These are phyloP conservation scores for Colletotrichum melonis DNA, from an alignment of 2,329 filamentous ascomycete species.

Conservation along the genomic window DNA sequence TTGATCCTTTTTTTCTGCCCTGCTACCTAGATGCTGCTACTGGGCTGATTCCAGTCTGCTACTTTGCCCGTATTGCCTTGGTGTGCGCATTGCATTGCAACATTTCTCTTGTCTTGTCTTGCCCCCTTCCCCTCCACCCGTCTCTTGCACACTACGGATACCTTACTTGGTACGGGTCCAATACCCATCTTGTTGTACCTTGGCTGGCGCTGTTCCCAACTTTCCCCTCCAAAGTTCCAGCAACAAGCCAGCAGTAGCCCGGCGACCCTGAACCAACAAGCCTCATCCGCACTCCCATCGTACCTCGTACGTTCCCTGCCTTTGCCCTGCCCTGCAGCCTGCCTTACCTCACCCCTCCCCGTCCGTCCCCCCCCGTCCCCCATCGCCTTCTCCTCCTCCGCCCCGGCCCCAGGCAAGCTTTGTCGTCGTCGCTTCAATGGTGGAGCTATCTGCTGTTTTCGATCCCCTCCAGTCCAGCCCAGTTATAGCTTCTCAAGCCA, in stretches of 20 bases:
- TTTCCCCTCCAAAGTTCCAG: not conserved
- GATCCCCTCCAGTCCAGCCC: conserved; percentile 19
- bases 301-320: conserved; percentile 3
- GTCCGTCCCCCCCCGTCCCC: not conserved
- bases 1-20: not conserved
- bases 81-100: not conserved
- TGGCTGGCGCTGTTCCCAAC: too few relatives aligned
- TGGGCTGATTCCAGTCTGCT: not conserved
- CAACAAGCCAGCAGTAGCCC: not conserved
- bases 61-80: not conserved
- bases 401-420: conserved; percentile 32
- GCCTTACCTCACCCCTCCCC: not conserved
- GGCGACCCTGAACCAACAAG: conserved; percentile 16
- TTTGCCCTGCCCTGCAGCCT: too few relatives aligned
- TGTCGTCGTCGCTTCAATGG: conserved; percentile 32
- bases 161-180: too few relatives aligned
- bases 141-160: not conserved
- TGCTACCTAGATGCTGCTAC: not conserved
- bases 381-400: conserved; percentile 9
- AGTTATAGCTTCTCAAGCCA: not conserved
- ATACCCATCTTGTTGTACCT: not conserved
- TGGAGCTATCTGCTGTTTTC: conserved; percentile 32
- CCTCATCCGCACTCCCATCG: not conserved
- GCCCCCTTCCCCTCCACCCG: not conserved
- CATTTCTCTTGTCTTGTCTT: not conserved